phyloP scores from a whole-genome alignment of 805 yeast genomes.

The Wickerhamomyces subpelliculosus region DNA sequence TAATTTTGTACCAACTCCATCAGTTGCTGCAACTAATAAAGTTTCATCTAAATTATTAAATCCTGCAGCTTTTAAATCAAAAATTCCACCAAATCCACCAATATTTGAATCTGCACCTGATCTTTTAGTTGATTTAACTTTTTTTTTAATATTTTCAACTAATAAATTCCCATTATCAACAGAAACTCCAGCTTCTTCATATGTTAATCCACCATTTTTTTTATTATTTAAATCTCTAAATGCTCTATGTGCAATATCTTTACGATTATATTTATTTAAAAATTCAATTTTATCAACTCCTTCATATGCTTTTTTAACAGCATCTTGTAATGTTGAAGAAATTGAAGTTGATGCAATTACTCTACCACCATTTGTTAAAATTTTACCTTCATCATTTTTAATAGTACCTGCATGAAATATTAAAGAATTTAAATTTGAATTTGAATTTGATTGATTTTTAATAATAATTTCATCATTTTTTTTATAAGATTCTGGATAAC shows the following conservation, averaged over 20 bases:
- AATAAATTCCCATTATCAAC: constrained; percentile 91
- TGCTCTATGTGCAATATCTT: constrained; percentile 94
- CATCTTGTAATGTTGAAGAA: constrained; percentile 65
- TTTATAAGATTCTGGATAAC: constrained; percentile 83
- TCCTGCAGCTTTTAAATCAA: constrained; percentile 86
- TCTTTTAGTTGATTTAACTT: constrained; percentile 88
- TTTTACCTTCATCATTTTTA: constrained; percentile 41
- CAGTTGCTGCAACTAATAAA: constrained; percentile 94
- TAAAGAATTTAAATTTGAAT: constrained; percentile 46
- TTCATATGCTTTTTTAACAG: constrained; percentile 79
- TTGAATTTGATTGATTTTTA: too few relatives aligned
- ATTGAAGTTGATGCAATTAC: constrained; percentile 92
- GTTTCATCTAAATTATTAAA: constrained; percentile 59
- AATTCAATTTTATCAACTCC: constrained; percentile 78
- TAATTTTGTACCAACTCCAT: constrained; percentile 97
- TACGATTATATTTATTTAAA: constrained; percentile 73
- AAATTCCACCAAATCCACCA: constrained; percentile 98
- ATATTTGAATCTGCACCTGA: constrained; percentile 96
- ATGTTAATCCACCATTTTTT: constrained; percentile 57
- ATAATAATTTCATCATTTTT: constrained; percentile 84
- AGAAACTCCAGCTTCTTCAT: constrained; percentile 95
- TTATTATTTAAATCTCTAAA: constrained; percentile 47
- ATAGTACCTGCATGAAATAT: constrained; percentile 98
- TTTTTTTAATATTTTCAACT: constrained; percentile 83
- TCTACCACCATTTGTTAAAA: constrained; percentile 91